These are phyloP conservation scores for Anastatica hierochuntica DNA, from an alignment of 345 rosid genomes.

Conservation along the genomic window DNA sequence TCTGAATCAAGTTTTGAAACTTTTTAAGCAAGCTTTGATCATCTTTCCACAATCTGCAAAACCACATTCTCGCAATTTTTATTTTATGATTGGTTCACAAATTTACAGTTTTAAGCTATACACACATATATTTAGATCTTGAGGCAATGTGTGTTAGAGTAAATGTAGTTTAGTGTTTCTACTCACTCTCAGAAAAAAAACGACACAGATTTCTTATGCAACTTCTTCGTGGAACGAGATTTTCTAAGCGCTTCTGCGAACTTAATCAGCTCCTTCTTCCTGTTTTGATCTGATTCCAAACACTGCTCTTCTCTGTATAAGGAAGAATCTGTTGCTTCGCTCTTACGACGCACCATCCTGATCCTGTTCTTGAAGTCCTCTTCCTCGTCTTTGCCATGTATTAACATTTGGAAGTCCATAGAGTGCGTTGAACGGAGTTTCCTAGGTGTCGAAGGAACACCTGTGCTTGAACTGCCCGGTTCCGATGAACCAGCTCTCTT, in stretches of 20 bases:
- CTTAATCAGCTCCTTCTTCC: constrained; percentile 46
- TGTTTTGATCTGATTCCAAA: constrained; percentile 9
- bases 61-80: background rate
- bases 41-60: too few relatives aligned
- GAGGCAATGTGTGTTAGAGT: background rate
- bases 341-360: too few relatives aligned
- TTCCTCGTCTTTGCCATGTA: constrained; percentile 21
- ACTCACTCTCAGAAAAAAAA: constrained; percentile 15
- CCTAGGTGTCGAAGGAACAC: constrained; percentile 22
- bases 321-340: constrained; percentile 4
- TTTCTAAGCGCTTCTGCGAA: constrained; percentile 50
- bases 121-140: background rate
- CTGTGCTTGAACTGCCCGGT: constrained; percentile 27
- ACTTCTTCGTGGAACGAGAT: constrained; percentile 23
- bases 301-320: too few relatives aligned
- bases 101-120: constrained; percentile 13
- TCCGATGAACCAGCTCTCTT: constrained; percentile 29
- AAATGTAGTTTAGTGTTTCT: constrained; percentile 9
- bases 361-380: too few relatives aligned
- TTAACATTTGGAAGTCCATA: constrained; percentile 39
- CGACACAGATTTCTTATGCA: constrained; percentile 41
- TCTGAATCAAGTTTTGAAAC: too few relatives aligned
- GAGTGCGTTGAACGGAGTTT: constrained; percentile 35
- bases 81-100: constrained; percentile 4
- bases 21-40: too few relatives aligned